Evolutionary conservation across 352 stramenopile species (phyloP), one percentile per base, ranked within the genome.

Genomic region (Globisporangium canariense): DNA sequence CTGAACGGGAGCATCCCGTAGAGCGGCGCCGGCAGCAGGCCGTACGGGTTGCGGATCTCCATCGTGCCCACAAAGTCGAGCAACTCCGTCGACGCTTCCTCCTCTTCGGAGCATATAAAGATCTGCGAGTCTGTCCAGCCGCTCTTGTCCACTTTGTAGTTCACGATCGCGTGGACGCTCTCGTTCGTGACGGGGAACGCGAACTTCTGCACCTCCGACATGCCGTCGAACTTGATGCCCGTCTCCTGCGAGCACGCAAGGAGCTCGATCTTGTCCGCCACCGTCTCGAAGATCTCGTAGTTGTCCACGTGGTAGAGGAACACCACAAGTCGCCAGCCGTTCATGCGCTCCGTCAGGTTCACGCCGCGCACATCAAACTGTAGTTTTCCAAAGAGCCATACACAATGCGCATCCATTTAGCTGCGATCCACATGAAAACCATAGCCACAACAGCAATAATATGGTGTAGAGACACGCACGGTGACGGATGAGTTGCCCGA

Each of bases 1-100:
- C 87, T 94, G 67, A 96, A 96, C 4, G 88, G 88, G 43, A 95
- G 68, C 78, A 96, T 88, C 0, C 88, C 88, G 22, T 94, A 95
- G 55, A 95, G 76, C 47, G 91, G 83, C 0, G 85, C 88, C 0
- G 88, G 88, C 25, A 96, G 64, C 28, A 90, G 58, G 1, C 88
- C 88, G 54, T 94, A 95, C 41, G 86, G 84, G 58, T 96, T 96
- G 30, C 76, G 78, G 52, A 96, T 78, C 59, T 90, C 81, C 78
- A 95, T 83, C 9, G 71, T 80, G 3, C 88, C 88, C 32, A 60
- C 38, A 62, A 93, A 96, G 28, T 69, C 66, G 59, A 94, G 66
- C 40, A 77, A 74, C 57, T 89, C 77, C 4, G 73, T 73, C 3
- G 68, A 54, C 20, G 74, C 73, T 14, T 70, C 65, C 22, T 85